phyloP scores from a whole-genome alignment of 2,329 filamentous ascomycete genomes.

The Zymoseptoria brevis region DNA sequence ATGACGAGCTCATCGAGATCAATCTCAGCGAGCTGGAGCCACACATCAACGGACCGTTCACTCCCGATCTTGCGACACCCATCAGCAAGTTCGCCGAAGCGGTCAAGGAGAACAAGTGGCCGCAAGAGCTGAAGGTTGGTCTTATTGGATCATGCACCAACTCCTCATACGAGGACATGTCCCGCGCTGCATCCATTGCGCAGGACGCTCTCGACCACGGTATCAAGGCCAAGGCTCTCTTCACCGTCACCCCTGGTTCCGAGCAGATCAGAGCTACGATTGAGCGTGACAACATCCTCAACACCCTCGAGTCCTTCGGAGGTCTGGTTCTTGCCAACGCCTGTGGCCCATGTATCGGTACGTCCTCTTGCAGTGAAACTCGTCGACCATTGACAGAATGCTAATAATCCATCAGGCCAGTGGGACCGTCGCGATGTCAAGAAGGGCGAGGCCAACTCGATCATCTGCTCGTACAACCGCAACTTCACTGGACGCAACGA shows the following conservation, averaged over 20 bases:
- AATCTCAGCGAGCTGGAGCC: conserved; percentile 92
- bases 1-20: conserved; percentile 93
- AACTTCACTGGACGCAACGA: conserved; percentile 99
- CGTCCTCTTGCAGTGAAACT: conserved; percentile 1
- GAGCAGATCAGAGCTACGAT: conserved; percentile 96
- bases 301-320: conserved; percentile 94
- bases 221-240: conserved; percentile 84
- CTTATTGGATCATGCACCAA: conserved; percentile 99
- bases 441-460: conserved; percentile 94
- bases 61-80: conserved; percentile 91
- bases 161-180: conserved; percentile 84
- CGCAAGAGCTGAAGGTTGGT: conserved; percentile 90
- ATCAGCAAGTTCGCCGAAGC: conserved; percentile 96
- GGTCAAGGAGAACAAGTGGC: conserved; percentile 92
- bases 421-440: conserved; percentile 91
- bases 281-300: conserved; percentile 50
- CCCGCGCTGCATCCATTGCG: conserved; percentile 82
- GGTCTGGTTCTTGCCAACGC: conserved; percentile 93
- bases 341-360: conserved; percentile 78
- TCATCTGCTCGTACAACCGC: conserved; percentile 98
- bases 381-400: conserved; percentile 1
- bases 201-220: conserved; percentile 86
- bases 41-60: conserved; percentile 98
- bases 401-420: conserved; percentile 43
- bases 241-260: conserved; percentile 92